phyloP scores from a whole-genome alignment of 192 early-diverging fungal species.

The Kickxella alabastrina region DNA sequence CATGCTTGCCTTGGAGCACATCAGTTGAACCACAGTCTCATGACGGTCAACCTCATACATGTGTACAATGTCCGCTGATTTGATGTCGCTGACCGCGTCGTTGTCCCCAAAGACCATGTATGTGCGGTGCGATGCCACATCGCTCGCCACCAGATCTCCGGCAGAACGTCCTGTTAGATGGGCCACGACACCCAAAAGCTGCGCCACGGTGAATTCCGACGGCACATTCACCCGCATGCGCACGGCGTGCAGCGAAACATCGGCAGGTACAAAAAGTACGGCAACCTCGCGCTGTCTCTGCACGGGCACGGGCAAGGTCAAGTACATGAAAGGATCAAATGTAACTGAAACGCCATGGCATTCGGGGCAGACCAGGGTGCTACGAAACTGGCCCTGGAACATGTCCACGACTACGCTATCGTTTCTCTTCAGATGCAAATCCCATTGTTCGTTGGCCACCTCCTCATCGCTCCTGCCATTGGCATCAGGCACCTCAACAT shows the following conservation, averaged over 20 bases:
- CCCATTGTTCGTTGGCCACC: slow-evolving; percentile 70
- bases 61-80: slow-evolving; percentile 19
- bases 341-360: slow-evolving; percentile 64
- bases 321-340: slow-evolving; percentile 81
- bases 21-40: slow-evolving; percentile 20
- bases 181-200: slow-evolving; percentile 60
- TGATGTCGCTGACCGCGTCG: slow-evolving; percentile 27
- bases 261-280: slow-evolving; percentile 47
- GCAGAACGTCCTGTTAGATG: slow-evolving; percentile 28
- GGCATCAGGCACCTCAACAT: slow-evolving; percentile 74
- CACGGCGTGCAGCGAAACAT: slow-evolving; percentile 32
- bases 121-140: slow-evolving; percentile 16
- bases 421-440: slow-evolving; percentile 68
- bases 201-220: slow-evolving; percentile 60
- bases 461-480: slow-evolving; percentile 61
- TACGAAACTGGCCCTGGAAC: slow-evolving; percentile 72
- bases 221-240: slow-evolving; percentile 56
- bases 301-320: slow-evolving; percentile 74
- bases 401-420: slow-evolving; percentile 75
- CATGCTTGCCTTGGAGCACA: slow-evolving; percentile 21
- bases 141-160: slow-evolving; percentile 21
- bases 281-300: slow-evolving; percentile 56
- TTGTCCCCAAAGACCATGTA: slow-evolving; percentile 29
- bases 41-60: slow-evolving; percentile 37
- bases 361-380: slow-evolving; percentile 54